Evolutionary conservation across 2,329 filamentous ascomycete species (phyloP), one percentile per base, ranked within the genome.

Genomic region (Coniochaeta pulveracea): DNA sequence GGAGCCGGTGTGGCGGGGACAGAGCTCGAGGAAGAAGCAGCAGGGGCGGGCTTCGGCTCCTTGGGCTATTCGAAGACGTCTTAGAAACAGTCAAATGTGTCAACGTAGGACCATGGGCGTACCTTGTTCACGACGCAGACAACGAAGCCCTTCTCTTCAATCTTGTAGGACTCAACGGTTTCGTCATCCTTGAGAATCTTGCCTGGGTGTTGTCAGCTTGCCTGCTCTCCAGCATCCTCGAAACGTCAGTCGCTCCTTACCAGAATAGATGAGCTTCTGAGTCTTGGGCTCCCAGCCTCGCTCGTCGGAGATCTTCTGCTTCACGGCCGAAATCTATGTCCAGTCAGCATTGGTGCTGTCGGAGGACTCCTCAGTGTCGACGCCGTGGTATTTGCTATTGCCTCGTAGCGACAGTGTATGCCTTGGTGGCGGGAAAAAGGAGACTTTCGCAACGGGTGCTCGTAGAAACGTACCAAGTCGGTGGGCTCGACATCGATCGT

Each of bases 61-160:
- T 21, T 22, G 6, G 28, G 25, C 17, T 37, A n/a, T n/a, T n/a
- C n/a, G n/a, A n/a, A n/a, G 14, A 26, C 6, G n/a, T 11, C 18
- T 51, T 21, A 33, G 38, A n/a, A n/a, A 54, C 18, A 31, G 28
- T 19, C 41, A 55, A 41, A 41, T 29, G 43, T 34, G 30, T 30
- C 35, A 34, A 6, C 7, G 28, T 21, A 4, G 28, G 17, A 19
- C 26, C 37, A 18, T 21, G 37, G 35, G 41, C 58, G 42, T 65
- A 93, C 88, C 83, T 96, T 96, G 55, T 85, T 85, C 49, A 93
- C 80, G 78, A 98, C 94, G 66, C 91, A 98, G 40, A 98, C 91
- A 50, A 98, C 86, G 57, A 96, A 98, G 23, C 91, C 91, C 71
- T 96, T 98, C 72, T 96, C 91, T 62, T 98, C 89, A 43, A 98